These are phyloP conservation scores for Lasiodiplodia citricola DNA, from an alignment of 2,329 filamentous ascomycete genomes.

Conservation along the genomic window DNA sequence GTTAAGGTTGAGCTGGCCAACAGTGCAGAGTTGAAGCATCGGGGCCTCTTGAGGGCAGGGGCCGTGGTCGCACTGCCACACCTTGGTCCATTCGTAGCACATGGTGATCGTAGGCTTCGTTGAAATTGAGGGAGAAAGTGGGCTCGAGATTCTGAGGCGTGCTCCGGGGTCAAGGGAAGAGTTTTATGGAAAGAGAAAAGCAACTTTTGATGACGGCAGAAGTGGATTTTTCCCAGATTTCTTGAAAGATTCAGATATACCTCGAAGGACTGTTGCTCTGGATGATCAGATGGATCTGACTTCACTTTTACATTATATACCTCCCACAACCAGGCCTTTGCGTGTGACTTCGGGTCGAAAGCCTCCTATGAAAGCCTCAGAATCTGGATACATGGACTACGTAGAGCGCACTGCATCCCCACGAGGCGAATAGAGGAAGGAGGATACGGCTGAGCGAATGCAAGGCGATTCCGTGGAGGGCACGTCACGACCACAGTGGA, in stretches of 20 bases:
- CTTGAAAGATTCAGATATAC: neutral
- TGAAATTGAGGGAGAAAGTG: neutral
- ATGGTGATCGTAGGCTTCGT: neutral
- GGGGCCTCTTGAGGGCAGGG: slow-evolving; percentile 15
- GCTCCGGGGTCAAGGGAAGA: neutral
- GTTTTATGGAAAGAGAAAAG: neutral
- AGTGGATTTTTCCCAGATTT: neutral
- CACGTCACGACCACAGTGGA: slow-evolving; percentile 9
- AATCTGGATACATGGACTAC: neutral
- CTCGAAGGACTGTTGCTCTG: neutral
- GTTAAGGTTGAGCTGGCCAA: slow-evolving; percentile 17
- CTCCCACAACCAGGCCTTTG: neutral
- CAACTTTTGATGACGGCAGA: neutral
- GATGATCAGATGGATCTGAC: neutral
- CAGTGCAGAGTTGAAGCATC: slow-evolving; percentile 11
- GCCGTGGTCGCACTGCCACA: slow-evolving; percentile 26
- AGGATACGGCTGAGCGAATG: slow-evolving; percentile 11
- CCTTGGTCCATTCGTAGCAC: slow-evolving; percentile 26
- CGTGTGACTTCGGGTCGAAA: slow-evolving; percentile 3
- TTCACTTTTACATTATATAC: slow-evolving; percentile 15
- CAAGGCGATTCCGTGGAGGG: neutral
- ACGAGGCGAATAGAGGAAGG: neutral
- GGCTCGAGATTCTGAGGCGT: neutral
- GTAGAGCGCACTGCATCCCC: neutral
- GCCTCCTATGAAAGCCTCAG: neutral